Base-by-base conservation (phyloP, 495 filamentous ascomycete genomes). In the Tuber indicum region DNA sequence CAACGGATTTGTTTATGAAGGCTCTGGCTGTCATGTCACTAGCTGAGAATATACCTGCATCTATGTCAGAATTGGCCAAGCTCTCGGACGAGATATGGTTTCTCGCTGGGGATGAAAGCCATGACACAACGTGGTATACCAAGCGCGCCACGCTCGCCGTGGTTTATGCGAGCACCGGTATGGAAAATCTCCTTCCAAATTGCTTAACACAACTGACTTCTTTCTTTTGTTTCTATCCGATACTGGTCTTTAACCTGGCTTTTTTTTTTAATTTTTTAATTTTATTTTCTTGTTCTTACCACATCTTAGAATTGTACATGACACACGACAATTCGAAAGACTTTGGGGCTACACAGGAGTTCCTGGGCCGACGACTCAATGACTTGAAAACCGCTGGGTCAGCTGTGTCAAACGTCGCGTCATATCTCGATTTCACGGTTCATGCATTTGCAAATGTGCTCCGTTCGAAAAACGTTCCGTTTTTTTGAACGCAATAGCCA, bases 81-180 rank as follows among this genome's bases (percentile, higher is more conserved):
- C 90, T 99, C 3, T 88, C 91, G 10, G 94, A 96, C 84, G 96
- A 99, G 85, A 95, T 99, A 44, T 90, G 91, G 84, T 92, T 88
- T 79, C 89, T 97, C 3, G 89, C 96, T 0, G 93, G 93, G 66
- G 96, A 98, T 84, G 85, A 85, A 7, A 89, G 89, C 21, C 92
- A 97, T 77, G 94, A 98, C 82, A 88, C 89, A 0, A 88, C 88
- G 17, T 98, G 96, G 96, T 99, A 98, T 83, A 92, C 94, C 74
- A 96, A 96, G 84, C 90, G 96, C 9, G 89, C 91, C 9, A 89
- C 89, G 2, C 86, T 98, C 8, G 89, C 91, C 5, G 87, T 90
- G 17, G 89, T 97, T 79, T 99, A 98, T 83, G 92, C 93, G 41
- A 91, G 90, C 58, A 89, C 91, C 49, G 81, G 81, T 83, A 70